These are phyloP conservation scores for Smittium mucronatum DNA, from an alignment of 371 early-diverging fungal genomes.

Conservation along the genomic window DNA sequence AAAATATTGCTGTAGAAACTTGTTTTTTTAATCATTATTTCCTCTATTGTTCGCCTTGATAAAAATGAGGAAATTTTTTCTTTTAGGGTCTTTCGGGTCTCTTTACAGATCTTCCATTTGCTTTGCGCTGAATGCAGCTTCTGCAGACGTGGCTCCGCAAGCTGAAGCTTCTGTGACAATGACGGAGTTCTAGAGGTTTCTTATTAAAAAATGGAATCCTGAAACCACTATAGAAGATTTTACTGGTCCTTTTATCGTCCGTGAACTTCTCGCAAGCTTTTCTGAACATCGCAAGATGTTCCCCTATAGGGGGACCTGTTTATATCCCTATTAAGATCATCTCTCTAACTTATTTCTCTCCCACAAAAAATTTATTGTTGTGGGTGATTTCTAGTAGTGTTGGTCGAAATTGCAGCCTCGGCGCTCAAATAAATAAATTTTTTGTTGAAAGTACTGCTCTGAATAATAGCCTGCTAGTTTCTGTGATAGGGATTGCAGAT, in stretches of 20 bases:
- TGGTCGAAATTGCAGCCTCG: too few species aligned
- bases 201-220: not conserved
- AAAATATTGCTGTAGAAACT: slow-evolving; percentile 8
- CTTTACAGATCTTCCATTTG: not conserved
- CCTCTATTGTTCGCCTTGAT: not conserved
- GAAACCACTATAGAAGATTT: not conserved
- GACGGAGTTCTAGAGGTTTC: not conserved
- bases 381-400: too few species aligned
- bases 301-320: not conserved
- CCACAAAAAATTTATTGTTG: too few species aligned
- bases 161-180: too few species aligned
- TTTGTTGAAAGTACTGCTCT: too few species aligned
- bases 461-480: too few species aligned
- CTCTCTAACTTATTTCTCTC: too few species aligned
- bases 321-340: too few species aligned
- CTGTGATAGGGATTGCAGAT: too few species aligned
- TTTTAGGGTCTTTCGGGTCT: not conserved
- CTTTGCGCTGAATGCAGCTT: not conserved
- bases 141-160: too few species aligned
- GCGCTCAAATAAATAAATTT: too few species aligned
- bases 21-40: too few species aligned
- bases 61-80: not conserved
- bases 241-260: not conserved
- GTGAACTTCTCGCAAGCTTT: not conserved
- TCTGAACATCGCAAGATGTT: not conserved